A percentile compares a stretch with the other conserved stretches of the same genome.
These are phyloP conservation scores for Tillandsia leiboldiana DNA, from an alignment of 176 grass and related monocot genomes.

Conservation along the genomic window DNA sequence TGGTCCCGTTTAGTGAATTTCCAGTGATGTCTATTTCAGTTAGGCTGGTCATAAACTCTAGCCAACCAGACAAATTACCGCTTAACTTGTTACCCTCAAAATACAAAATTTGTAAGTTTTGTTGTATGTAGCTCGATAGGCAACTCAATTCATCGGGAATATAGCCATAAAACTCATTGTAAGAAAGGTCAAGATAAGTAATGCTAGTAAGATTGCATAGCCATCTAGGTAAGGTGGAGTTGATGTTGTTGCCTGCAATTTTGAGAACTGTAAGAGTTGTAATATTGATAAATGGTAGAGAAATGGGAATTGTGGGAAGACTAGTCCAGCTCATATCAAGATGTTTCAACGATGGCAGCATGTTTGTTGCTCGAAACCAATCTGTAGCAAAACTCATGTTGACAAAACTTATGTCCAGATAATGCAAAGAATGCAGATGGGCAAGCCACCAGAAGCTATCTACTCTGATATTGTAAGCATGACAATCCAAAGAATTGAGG, in stretches of 20 bases:
- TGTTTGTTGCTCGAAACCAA: not conserved
- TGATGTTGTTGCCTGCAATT: too few species aligned
- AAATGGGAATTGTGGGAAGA: too few species aligned
- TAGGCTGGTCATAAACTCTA: slow-evolving; percentile 1
- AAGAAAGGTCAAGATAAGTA: too few species aligned
- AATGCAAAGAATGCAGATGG: slow-evolving; percentile 1
- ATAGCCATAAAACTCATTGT: too few species aligned
- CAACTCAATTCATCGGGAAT: too few species aligned
- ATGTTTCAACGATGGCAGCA: slow-evolving; percentile 5
- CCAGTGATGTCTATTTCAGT: slow-evolving; percentile 5
- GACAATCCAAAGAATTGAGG: not conserved
- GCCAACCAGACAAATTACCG: not conserved
- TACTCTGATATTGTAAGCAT: not conserved
- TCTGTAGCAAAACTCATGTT: not conserved
- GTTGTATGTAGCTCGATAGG: slow-evolving; percentile 10
- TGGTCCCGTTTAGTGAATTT: slow-evolving; percentile 1
- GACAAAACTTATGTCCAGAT: not conserved
- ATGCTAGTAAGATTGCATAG: not conserved
- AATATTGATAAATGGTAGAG: too few species aligned
- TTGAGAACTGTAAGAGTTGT: too few species aligned
- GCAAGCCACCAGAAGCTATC: slow-evolving; percentile 3
- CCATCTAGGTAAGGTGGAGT: not conserved
- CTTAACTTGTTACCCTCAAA: slow-evolving; percentile 12
- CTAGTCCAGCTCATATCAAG: not conserved
- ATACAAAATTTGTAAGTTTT: not conserved